A percentile compares a stretch with the other conserved stretches of the same genome.
phyloP scores from a whole-genome alignment of 2,329 filamentous ascomycete genomes.

The Shiraia bambusicola region DNA sequence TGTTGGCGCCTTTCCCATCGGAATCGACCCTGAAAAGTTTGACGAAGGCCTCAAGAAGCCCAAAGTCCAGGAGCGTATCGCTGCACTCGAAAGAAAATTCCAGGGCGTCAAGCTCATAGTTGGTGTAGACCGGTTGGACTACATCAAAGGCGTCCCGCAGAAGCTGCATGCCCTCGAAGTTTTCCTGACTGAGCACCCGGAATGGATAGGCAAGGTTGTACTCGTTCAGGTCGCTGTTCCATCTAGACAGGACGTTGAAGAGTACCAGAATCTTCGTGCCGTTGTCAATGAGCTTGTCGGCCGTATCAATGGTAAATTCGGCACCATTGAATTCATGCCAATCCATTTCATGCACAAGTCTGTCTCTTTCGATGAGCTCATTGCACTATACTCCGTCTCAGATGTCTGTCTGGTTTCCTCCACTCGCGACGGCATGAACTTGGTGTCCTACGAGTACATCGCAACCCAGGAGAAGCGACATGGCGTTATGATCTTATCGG shows the following conservation, averaged over 20 bases:
- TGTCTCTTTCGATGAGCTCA: slow-evolving; percentile 90
- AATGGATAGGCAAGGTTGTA: slow-evolving; percentile 97
- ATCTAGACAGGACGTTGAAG: slow-evolving; percentile 91
- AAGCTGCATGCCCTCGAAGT: slow-evolving; percentile 96
- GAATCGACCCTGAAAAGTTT: slow-evolving; percentile 97
- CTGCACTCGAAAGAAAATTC: slow-evolving; percentile 82
- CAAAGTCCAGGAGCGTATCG: slow-evolving; percentile 84
- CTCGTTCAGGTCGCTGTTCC: slow-evolving; percentile 95
- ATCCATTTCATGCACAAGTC: slow-evolving; percentile 99
- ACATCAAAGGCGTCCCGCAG: slow-evolving; percentile 98
- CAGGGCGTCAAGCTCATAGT: slow-evolving; percentile 95
- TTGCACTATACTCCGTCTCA: slow-evolving; percentile 87
- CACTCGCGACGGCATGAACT: slow-evolving; percentile 98
- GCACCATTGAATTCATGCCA: slow-evolving; percentile 97
- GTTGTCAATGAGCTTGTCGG: slow-evolving; percentile 97
- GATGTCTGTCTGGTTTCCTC: slow-evolving; percentile 92
- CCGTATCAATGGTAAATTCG: slow-evolving; percentile 94
- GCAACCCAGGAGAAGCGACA: slow-evolving; percentile 88
- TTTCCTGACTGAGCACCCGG: slow-evolving; percentile 93
- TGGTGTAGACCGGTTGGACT: slow-evolving; percentile 93
- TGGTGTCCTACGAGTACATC: slow-evolving; percentile 98
- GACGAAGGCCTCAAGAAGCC: slow-evolving; percentile 82
- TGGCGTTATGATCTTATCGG: slow-evolving; percentile 90
- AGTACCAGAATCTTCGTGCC: slow-evolving; percentile 93
- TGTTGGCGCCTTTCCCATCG: slow-evolving; percentile 94